Percentiles rank a stretch among this genome's conserved stretches.
phyloP scores from a whole-genome alignment of 2,329 filamentous ascomycete genomes.

The Aspergillus fischeri region DNA sequence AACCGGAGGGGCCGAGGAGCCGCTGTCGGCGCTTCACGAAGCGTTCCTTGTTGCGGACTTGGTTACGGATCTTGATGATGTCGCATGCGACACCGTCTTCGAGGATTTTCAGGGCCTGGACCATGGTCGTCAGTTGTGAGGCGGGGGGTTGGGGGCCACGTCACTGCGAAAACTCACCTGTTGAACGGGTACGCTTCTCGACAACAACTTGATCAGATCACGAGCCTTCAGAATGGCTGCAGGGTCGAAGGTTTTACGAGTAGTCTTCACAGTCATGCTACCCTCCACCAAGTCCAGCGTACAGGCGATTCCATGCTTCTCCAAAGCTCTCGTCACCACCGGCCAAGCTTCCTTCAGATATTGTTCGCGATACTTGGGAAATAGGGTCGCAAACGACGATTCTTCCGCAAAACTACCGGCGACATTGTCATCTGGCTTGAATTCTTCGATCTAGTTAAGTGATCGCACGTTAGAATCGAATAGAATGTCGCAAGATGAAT shows the following conservation, averaged over 20 bases:
- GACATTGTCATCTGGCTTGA: conserved; percentile 78
- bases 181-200: conserved; percentile 85
- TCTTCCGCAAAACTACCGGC: conserved; percentile 88
- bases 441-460: conserved; percentile 62
- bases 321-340: conserved; percentile 77
- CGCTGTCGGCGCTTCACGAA: conserved; percentile 93
- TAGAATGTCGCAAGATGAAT: background rate
- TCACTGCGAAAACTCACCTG: conserved; percentile 45
- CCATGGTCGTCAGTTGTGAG: background rate
- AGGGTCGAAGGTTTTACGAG: conserved; percentile 84
- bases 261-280: conserved; percentile 95
- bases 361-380: conserved; percentile 94
- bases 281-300: conserved; percentile 92
- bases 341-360: conserved; percentile 94
- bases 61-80: conserved; percentile 88
- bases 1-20: conserved; percentile 85
- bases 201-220: conserved; percentile 88
- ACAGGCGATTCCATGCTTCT: conserved; percentile 84
- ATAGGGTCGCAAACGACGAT: conserved; percentile 77
- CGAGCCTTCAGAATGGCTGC: conserved; percentile 89
- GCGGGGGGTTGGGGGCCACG: background rate
- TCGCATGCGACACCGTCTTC: conserved; percentile 90
- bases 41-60: conserved; percentile 89
- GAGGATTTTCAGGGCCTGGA: conserved; percentile 77
- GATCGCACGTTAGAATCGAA: conserved; percentile 7